phyloP scores from a whole-genome alignment of 2,329 filamentous ascomycete genomes.

The Aureobasidium uvarum region DNA sequence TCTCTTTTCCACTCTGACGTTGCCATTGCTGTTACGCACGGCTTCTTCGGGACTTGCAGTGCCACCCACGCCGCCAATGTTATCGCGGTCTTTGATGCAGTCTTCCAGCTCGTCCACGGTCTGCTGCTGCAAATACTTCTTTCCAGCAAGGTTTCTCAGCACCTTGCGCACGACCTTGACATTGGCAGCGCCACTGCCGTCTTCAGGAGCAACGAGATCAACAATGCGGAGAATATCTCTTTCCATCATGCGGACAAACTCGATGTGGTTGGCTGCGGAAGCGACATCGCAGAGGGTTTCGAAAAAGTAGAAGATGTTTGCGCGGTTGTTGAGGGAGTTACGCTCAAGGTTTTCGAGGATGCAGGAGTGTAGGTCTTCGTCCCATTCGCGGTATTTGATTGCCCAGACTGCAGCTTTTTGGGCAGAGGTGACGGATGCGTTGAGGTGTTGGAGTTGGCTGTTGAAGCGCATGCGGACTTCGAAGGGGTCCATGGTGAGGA shows the following conservation, averaged over 20 bases:
- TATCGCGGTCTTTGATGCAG: conserved; percentile 74
- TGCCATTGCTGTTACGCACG: conserved; percentile 24
- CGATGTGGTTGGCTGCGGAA: conserved; percentile 68
- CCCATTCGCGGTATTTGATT: conserved; percentile 88
- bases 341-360: conserved; percentile 93
- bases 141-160: conserved; percentile 53
- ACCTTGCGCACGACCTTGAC: conserved; percentile 80
- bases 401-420: conserved; percentile 95
- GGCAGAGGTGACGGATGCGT: conserved; percentile 82
- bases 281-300: conserved; percentile 90
- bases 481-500: conserved; percentile 71
- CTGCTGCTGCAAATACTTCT: conserved; percentile 69
- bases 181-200: conserved; percentile 86
- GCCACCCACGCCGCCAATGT: conserved; percentile 32
- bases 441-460: conserved; percentile 81
- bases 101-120: conserved; percentile 78
- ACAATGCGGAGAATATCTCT: conserved; percentile 88
- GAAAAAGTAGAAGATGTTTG: conserved; percentile 99
- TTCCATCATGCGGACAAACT: conserved; percentile 93
- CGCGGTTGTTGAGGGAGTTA: conserved; percentile 94
- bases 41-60: conserved; percentile 3
- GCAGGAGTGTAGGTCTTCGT: conserved; percentile 95
- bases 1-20: conserved; percentile 68
- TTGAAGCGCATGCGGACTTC: conserved; percentile 99
- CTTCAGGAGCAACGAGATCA: conserved; percentile 83